Percentiles rank a stretch among this genome's conserved stretches.
phyloP scores from a whole-genome alignment of 306 rosid species.

The Vigna hirtella region DNA sequence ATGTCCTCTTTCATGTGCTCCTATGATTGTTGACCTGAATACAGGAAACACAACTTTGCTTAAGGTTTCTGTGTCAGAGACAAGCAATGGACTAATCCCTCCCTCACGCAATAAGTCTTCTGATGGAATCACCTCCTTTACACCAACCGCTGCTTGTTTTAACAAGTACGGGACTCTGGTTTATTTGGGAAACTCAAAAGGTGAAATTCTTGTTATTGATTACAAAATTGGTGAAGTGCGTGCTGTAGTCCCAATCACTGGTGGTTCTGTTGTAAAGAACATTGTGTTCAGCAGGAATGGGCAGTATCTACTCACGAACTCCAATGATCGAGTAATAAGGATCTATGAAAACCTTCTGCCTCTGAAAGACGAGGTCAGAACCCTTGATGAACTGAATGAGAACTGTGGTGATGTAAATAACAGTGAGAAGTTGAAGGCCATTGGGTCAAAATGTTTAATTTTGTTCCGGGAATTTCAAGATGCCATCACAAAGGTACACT shows the following conservation, averaged over 20 bases:
- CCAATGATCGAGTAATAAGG: constrained; percentile 87
- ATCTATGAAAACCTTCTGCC: constrained; percentile 94
- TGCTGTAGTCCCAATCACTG: constrained; percentile 82
- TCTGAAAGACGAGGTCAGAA: constrained; percentile 64
- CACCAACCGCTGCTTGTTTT: constrained; percentile 97
- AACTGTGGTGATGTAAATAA: constrained; percentile 53
- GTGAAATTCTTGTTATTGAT: constrained; percentile 89
- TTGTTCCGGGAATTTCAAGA: constrained; percentile 96
- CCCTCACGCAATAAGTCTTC: constrained; percentile 73
- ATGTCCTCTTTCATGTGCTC: constrained; percentile 95
- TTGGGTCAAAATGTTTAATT: constrained; percentile 81
- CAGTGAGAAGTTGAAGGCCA: constrained; percentile 77
- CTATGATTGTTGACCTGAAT: constrained; percentile 86
- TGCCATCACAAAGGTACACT: constrained; percentile 90
- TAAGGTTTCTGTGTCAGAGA: constrained; percentile 74
- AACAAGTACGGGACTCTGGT: constrained; percentile 80
- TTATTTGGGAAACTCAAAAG: constrained; percentile 96
- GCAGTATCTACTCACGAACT: constrained; percentile 89
- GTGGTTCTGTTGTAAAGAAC: constrained; percentile 87
- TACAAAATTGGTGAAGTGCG: constrained; percentile 57
- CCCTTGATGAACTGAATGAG: constrained; percentile 60
- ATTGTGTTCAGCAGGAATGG: constrained; percentile 92
- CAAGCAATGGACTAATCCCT: constrained; percentile 56
- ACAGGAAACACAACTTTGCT: constrained; percentile 72
- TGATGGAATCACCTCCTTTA: constrained; percentile 74